Evolutionary conservation across 257 asterid species (phyloP).

Genomic region (Lycium barbarum): DNA sequence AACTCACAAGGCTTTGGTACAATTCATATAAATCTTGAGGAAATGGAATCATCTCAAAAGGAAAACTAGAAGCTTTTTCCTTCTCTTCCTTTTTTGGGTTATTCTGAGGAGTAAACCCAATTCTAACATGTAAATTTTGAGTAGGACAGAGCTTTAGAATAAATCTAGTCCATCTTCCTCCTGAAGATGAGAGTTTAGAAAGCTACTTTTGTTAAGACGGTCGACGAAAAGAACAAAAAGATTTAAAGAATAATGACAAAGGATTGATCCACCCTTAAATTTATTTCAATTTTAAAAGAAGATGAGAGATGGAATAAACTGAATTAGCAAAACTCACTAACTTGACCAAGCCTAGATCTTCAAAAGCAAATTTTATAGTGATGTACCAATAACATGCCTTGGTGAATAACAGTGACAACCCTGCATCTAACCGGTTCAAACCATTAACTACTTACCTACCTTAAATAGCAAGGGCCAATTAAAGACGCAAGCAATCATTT

Average conservation of each 20-base stretch:
- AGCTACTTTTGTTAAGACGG: neutral
- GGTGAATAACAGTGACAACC: neutral
- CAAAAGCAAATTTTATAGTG: neutral
- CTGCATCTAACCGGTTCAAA: slow-evolving; percentile 1
- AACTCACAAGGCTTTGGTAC: neutral
- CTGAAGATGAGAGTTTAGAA: neutral
- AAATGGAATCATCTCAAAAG: neutral
- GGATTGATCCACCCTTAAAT: neutral
- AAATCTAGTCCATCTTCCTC: neutral
- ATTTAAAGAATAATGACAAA: neutral
- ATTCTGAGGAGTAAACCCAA: neutral
- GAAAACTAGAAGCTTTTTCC: neutral
- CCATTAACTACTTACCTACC: neutral
- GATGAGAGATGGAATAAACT: no score
- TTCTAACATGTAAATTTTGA: neutral
- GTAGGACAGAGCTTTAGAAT: neutral
- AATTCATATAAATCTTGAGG: neutral
- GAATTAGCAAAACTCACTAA: no score
- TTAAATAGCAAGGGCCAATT: neutral
- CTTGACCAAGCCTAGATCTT: no score
- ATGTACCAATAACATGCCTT: slow-evolving; percentile 15
- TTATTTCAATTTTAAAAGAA: no score
- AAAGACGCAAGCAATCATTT: neutral
- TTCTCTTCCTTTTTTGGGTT: neutral
- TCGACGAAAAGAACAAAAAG: neutral